Conservation (phyloP, 257 asterid genomes). For the Solanum pimpinellifolium region DNA sequence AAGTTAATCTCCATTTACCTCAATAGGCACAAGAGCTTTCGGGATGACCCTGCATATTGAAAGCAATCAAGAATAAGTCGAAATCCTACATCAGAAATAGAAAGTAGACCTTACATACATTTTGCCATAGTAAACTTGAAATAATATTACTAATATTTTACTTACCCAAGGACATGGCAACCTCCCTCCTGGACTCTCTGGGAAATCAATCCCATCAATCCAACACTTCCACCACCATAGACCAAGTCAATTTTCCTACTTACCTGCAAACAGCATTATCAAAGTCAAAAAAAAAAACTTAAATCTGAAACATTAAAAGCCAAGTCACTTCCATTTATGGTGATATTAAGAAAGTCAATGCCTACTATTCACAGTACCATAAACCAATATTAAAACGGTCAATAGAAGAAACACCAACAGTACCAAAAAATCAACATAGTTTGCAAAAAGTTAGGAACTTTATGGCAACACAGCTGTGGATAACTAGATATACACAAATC, state of each 20-base stretch:
- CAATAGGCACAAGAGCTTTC: constrained; percentile 83
- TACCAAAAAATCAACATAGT: neutral
- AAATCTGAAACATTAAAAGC: neutral
- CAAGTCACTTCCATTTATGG: neutral
- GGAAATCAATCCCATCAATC: constrained; percentile 89
- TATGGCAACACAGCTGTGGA: neutral
- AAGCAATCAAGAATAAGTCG: constrained; percentile 6
- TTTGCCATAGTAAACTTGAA: neutral
- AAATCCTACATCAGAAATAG: neutral
- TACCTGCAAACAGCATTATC: constrained; percentile 41
- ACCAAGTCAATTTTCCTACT: constrained; percentile 80
- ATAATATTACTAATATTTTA: neutral
- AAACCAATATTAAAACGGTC: neutral
- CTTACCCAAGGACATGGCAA: constrained; percentile 95
- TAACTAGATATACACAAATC: neutral
- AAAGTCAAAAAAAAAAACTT: neutral
- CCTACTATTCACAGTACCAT: neutral
- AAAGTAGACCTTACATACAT: neutral
- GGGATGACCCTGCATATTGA: constrained; percentile 87
- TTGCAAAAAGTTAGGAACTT: neutral
- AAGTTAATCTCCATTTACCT: constrained; percentile 38
- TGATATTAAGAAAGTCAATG: neutral
- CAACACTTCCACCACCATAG: constrained; percentile 98
- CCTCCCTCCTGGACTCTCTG: constrained; percentile 87
- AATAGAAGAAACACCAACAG: neutral